Evolutionary conservation across 495 filamentous ascomycete genomes (phyloP).

Genomic region (Sordaria brevicollis): DNA sequence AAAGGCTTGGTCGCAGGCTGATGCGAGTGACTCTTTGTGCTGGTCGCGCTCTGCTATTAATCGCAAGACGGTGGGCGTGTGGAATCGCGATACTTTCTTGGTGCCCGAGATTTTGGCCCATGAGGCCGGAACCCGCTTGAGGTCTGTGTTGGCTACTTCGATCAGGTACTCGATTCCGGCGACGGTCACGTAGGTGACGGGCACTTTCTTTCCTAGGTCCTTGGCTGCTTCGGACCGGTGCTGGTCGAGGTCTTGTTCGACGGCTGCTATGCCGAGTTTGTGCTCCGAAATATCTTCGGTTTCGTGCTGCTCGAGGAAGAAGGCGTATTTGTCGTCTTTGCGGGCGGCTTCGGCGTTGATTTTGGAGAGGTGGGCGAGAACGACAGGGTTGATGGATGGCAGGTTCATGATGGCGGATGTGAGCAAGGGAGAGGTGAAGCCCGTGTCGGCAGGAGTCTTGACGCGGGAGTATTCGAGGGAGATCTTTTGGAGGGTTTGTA

Average conservation of each 20-base stretch:
- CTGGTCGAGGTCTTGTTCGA: constrained; percentile 76
- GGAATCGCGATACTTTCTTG: constrained; percentile 85
- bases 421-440: constrained; percentile 64
- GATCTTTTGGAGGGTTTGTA: constrained; percentile 79
- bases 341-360: constrained; percentile 80
- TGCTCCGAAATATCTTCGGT: constrained; percentile 75
- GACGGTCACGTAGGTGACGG: constrained; percentile 66
- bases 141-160: constrained; percentile 69
- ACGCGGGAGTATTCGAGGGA: constrained; percentile 60
- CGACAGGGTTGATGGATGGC: constrained; percentile 60
- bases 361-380: constrained; percentile 64
- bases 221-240: constrained; percentile 62
- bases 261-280: constrained; percentile 83
- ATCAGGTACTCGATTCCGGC: constrained; percentile 90
- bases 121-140: constrained; percentile 81
- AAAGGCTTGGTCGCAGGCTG: constrained; percentile 87
- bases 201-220: constrained; percentile 56
- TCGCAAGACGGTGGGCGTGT: constrained; percentile 79
- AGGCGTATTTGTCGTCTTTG: constrained; percentile 83
- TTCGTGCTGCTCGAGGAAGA: constrained; percentile 82
- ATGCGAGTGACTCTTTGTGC: constrained; percentile 84
- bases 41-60: constrained; percentile 86
- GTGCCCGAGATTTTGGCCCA: constrained; percentile 94
- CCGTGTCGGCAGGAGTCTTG: constrained; percentile 53
- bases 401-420: constrained; percentile 64